These are phyloP conservation scores for Alternaria infectoria DNA, from an alignment of 2,329 filamentous ascomycete species.

Conservation along the genomic window DNA sequence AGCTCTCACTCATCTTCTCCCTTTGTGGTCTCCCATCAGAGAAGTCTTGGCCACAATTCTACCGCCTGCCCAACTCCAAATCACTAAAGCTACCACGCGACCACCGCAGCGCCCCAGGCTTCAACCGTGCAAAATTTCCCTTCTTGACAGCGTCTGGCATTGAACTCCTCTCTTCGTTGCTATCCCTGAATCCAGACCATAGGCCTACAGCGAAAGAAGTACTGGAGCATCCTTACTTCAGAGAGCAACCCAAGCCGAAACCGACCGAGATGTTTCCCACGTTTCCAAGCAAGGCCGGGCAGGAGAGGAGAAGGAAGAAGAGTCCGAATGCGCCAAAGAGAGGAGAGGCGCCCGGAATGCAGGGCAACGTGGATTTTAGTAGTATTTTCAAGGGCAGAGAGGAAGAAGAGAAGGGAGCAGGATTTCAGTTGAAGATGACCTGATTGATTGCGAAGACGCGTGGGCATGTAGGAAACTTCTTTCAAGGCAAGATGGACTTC, in stretches of 20 bases:
- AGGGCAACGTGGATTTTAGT: conserved; percentile 56
- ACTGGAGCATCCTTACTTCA: conserved; percentile 82
- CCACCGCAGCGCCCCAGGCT: conserved; percentile 49
- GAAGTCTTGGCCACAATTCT: conserved; percentile 84
- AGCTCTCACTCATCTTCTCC: conserved; percentile 80
- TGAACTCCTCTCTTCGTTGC: conserved; percentile 69
- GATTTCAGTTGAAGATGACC: conserved; percentile 51
- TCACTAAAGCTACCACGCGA: conserved; percentile 68
- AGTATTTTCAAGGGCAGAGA: conserved; percentile 58
- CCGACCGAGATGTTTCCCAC: conserved; percentile 93
- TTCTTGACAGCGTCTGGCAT: conserved; percentile 78
- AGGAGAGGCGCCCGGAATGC: conserved; percentile 63
- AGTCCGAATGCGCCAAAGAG: conserved; percentile 85
- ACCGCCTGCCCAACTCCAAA: conserved; percentile 83
- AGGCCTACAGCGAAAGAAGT: conserved; percentile 77
- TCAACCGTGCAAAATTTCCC: conserved; percentile 80
- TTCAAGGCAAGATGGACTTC: not conserved
- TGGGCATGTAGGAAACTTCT: not conserved
- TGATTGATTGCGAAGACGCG: conserved; percentile 9
- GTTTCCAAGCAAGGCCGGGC: conserved; percentile 92
- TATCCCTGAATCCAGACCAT: conserved; percentile 75
- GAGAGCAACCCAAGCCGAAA: conserved; percentile 88
- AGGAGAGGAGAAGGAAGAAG: conserved; percentile 77
- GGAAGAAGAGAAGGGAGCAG: conserved; percentile 56
- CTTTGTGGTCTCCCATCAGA: conserved; percentile 87